These are phyloP conservation scores for Coemansia sp. DNA, from an alignment of 192 early-diverging fungal species.

Conservation along the genomic window DNA sequence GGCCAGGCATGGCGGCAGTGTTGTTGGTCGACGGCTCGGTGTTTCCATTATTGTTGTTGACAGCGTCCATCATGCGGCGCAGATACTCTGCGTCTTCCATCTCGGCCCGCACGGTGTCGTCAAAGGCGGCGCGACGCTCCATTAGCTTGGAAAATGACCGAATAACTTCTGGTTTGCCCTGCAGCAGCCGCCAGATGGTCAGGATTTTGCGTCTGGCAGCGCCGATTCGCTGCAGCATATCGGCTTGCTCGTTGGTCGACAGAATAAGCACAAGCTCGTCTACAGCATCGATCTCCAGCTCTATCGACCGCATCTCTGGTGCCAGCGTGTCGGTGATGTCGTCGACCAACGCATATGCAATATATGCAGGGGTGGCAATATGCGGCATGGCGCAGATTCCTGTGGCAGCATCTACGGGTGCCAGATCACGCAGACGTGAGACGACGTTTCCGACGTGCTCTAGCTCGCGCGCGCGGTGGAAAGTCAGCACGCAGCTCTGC, in stretches of 20 bases:
- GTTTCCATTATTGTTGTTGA: background rate
- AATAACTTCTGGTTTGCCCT: slow-evolving; percentile 76
- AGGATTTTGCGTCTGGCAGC: slow-evolving; percentile 71
- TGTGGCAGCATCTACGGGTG: slow-evolving; percentile 3
- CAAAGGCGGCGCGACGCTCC: slow-evolving; percentile 38
- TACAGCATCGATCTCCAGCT: slow-evolving; percentile 93
- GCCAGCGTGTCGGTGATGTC: slow-evolving; percentile 93
- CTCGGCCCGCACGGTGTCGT: slow-evolving; percentile 62
- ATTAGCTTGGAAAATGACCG: slow-evolving; percentile 68
- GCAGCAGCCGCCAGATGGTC: slow-evolving; percentile 58
- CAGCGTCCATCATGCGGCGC: slow-evolving; percentile 7
- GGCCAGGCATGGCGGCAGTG: background rate
- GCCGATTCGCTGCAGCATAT: slow-evolving; percentile 76
- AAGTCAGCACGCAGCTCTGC: slow-evolving; percentile 5
- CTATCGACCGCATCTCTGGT: slow-evolving; percentile 81
- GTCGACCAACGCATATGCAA: slow-evolving; percentile 91
- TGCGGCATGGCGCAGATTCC: slow-evolving; percentile 59
- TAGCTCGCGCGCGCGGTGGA: slow-evolving; percentile 60
- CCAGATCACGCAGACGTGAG: slow-evolving; percentile 42
- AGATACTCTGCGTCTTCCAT: slow-evolving; percentile 1
- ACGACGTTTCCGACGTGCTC: slow-evolving; percentile 54
- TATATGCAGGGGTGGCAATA: slow-evolving; percentile 76
- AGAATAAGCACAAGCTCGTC: slow-evolving; percentile 93
- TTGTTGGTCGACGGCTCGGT: background rate
- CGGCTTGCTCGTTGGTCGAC: slow-evolving; percentile 79